A percentile compares a stretch with the other conserved stretches of the same genome.
These are phyloP conservation scores for Stachybotrys elegans DNA, from an alignment of 2,329 filamentous ascomycete species.

Conservation along the genomic window DNA sequence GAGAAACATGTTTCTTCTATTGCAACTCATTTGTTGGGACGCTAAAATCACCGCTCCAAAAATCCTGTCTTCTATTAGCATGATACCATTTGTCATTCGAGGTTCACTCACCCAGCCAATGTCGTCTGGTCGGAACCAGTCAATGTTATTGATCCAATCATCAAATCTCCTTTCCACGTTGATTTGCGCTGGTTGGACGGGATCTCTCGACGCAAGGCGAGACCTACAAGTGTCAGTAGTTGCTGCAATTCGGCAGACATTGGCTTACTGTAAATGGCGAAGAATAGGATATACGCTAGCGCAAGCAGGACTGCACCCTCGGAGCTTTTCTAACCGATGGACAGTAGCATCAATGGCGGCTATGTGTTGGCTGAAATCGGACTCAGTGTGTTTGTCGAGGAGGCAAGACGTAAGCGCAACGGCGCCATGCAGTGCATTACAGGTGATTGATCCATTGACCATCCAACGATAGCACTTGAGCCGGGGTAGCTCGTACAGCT, in stretches of 20 bases:
- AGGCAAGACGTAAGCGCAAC: slow-evolving; percentile 12
- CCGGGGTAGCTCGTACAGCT: slow-evolving; percentile 11
- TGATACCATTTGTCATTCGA: too few relatives aligned
- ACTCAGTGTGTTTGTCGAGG: slow-evolving; percentile 7
- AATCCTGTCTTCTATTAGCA: too few relatives aligned
- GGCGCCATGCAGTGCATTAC: slow-evolving; percentile 10
- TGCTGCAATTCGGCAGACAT: neutral
- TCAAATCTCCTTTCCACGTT: slow-evolving; percentile 8
- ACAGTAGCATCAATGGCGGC: slow-evolving; percentile 6
- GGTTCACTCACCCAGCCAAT: slow-evolving; percentile 9
- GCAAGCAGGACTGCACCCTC: slow-evolving; percentile 7
- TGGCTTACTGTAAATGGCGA: slow-evolving; percentile 10
- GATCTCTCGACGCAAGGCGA: slow-evolving; percentile 3
- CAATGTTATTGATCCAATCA: slow-evolving; percentile 10
- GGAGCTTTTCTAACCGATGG: slow-evolving; percentile 6
- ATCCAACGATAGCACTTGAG: slow-evolving; percentile 12
- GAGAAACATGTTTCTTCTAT: too few relatives aligned
- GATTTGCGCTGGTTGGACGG: neutral
- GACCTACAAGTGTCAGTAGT: slow-evolving; percentile 1
- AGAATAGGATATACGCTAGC: slow-evolving; percentile 9
- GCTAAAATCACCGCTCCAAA: too few relatives aligned
- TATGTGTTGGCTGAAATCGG: slow-evolving; percentile 3
- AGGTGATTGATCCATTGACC: slow-evolving; percentile 8
- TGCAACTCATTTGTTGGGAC: too few relatives aligned
- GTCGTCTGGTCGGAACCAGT: slow-evolving; percentile 12